A percentile compares a stretch with the other conserved stretches of the same genome.
phyloP scores from a whole-genome alignment of 2,329 filamentous ascomycete genomes.

The Fusarium tricinctum region DNA sequence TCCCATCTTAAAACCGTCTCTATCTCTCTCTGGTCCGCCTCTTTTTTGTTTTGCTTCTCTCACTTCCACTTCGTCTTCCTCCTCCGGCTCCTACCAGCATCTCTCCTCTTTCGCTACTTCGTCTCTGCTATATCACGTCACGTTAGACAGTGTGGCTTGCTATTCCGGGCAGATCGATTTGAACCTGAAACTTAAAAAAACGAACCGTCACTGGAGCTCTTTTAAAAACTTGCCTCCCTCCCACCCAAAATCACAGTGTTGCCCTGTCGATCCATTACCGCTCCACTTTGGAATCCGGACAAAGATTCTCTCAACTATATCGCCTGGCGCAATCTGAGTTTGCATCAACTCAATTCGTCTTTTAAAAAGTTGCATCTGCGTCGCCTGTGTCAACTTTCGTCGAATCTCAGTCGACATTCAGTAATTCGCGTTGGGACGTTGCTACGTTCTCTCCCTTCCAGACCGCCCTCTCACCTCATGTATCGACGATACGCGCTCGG shows the following conservation, averaged over 20 bases:
- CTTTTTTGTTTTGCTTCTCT: constrained; percentile 1
- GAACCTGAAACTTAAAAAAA: constrained; percentile 31
- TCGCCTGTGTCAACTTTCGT: constrained; percentile 25
- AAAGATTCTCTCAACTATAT: constrained; percentile 24
- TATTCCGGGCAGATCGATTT: constrained; percentile 27
- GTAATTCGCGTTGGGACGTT: constrained; percentile 4
- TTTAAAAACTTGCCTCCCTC: constrained; percentile 26
- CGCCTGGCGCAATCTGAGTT: constrained; percentile 18
- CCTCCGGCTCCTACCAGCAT: background rate
- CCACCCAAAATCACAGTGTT: constrained; percentile 24
- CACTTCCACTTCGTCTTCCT: constrained; percentile 9
- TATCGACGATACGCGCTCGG: constrained; percentile 67
- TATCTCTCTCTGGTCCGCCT: constrained; percentile 28
- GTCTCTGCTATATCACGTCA: constrained; percentile 29
- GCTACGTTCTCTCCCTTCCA: constrained; percentile 24
- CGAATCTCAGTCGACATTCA: constrained; percentile 16
- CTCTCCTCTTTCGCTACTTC: constrained; percentile 4
- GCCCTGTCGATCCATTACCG: constrained; percentile 46
- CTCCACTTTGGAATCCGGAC: constrained; percentile 29
- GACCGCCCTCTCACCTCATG: constrained; percentile 53
- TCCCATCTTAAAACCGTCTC: constrained; percentile 28
- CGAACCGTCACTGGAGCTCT: constrained; percentile 14
- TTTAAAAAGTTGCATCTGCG: constrained; percentile 5
- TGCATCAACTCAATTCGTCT: constrained; percentile 31
- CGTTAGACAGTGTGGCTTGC: constrained; percentile 26